Conservation (phyloP, 768 basidiomycete genomes). For the Ramaria sp. region DNA sequence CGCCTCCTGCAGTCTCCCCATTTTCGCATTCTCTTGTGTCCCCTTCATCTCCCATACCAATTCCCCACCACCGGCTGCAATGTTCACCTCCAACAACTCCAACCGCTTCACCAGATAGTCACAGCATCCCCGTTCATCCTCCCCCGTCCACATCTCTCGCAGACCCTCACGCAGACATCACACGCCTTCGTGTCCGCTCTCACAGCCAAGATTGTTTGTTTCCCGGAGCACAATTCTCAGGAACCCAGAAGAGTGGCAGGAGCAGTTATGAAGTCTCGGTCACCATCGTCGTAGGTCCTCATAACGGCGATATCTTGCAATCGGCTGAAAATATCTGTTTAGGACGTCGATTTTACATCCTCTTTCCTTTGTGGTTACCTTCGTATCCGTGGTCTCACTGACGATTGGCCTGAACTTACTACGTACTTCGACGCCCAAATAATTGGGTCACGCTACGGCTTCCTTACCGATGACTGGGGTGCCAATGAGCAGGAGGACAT, state of each 20-base stretch:
- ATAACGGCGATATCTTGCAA: not conserved
- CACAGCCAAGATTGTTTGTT: constrained; percentile 72
- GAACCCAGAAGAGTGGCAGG: constrained; percentile 89
- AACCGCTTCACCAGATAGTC: constrained; percentile 15
- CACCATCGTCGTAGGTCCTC: constrained; percentile 68
- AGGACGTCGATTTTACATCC: constrained; percentile 85
- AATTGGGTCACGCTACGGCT: constrained; percentile 84
- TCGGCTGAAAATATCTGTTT: not conserved
- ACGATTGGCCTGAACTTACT: constrained; percentile 91
- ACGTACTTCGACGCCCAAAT: constrained; percentile 97
- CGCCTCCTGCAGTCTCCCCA: not conserved
- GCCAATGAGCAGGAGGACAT: constrained; percentile 87
- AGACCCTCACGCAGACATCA: constrained; percentile 63
- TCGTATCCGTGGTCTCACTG: constrained; percentile 83
- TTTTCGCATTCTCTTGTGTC: constrained; percentile 13
- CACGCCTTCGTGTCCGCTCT: constrained; percentile 61
- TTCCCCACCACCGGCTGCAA: not conserved
- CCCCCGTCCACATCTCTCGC: constrained; percentile 16
- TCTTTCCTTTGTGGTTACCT: constrained; percentile 89
- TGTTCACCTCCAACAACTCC: constrained; percentile 4
- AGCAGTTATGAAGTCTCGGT: constrained; percentile 94
- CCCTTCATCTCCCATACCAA: constrained; percentile 12
- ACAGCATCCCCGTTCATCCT: constrained; percentile 11
- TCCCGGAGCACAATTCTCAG: constrained; percentile 80
- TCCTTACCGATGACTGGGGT: constrained; percentile 84